phyloP scores from a whole-genome alignment of 2,329 filamentous ascomycete genomes.

The Tolypocladium capitatum region DNA sequence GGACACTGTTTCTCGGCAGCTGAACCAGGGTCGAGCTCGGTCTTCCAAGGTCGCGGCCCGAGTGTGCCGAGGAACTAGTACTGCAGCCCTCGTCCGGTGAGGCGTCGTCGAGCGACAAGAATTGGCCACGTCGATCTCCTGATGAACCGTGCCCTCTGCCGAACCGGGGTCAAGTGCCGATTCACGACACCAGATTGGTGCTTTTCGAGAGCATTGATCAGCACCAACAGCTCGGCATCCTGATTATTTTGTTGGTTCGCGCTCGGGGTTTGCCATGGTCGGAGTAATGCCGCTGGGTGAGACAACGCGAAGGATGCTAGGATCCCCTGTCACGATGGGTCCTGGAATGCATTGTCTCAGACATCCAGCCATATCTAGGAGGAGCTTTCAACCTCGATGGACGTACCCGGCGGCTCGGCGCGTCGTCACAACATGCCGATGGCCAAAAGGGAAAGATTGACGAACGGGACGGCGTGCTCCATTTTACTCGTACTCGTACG shows the following conservation, averaged over 20 bases:
- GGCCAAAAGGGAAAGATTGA: neutral
- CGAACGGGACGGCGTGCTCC: constrained; percentile 1
- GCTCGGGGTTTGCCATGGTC: neutral
- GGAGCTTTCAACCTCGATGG: neutral
- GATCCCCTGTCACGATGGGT: neutral
- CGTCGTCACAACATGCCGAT: neutral
- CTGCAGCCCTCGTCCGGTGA: neutral
- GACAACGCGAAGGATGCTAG: neutral
- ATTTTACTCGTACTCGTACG: too few species aligned
- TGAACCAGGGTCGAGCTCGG: neutral
- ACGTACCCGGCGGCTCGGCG: neutral
- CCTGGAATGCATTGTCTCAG: neutral
- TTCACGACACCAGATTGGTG: neutral
- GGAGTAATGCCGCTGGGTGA: neutral
- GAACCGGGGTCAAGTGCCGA: neutral
- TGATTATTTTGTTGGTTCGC: neutral
- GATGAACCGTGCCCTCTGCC: neutral
- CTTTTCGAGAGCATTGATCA: neutral
- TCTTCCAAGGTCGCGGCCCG: neutral
- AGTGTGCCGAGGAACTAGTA: neutral
- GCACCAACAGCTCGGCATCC: neutral
- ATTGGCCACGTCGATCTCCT: neutral
- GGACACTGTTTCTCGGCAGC: neutral
- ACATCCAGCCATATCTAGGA: neutral
- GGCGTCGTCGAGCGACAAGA: neutral